Evolutionary conservation across 1,284 basidiomycete species (phyloP).

Genomic region (Rhizoctonia solani): DNA sequence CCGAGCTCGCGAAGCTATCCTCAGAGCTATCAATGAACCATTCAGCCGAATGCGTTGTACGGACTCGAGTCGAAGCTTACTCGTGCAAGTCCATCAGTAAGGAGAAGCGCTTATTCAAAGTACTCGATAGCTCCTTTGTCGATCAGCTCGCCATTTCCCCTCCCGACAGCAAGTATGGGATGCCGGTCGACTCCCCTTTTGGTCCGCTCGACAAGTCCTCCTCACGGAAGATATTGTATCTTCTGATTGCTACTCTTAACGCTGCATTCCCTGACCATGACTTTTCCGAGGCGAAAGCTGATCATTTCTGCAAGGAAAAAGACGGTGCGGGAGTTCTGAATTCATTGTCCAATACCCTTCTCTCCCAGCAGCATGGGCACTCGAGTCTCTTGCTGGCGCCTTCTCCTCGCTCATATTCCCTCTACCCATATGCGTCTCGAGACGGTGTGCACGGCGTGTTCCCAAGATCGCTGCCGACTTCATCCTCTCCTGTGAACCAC

Average conservation of each 20-base stretch:
- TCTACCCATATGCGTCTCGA: constrained; percentile 72
- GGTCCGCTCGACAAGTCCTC: constrained; percentile 51
- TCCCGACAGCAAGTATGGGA: constrained; percentile 30
- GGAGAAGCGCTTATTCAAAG: constrained; percentile 95
- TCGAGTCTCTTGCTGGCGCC: constrained; percentile 48
- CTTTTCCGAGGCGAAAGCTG: constrained; percentile 90
- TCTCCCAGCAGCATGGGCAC: constrained; percentile 48
- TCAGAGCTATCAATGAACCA: constrained; percentile 55
- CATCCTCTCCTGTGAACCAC: constrained; percentile 64
- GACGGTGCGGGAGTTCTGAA: constrained; percentile 72
- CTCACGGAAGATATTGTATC: constrained; percentile 86
- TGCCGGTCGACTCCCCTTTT: constrained; percentile 44
- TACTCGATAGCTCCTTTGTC: constrained; percentile 82
- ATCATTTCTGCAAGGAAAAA: constrained; percentile 87
- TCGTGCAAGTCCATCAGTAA: constrained; percentile 97
- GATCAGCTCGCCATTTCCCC: constrained; percentile 39
- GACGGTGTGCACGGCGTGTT: constrained; percentile 57
- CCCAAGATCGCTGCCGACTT: constrained; percentile 69
- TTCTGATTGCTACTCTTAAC: constrained; percentile 96
- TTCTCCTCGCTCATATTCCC: constrained; percentile 73
- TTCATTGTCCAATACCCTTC: constrained; percentile 71
- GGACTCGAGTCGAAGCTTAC: constrained; percentile 95
- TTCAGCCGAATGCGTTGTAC: constrained; percentile 86
- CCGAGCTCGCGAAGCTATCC: constrained; percentile 45
- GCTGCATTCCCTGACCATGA: constrained; percentile 97